These are phyloP conservation scores for Globisporangium sylvaticum DNA, from an alignment of 352 stramenopile genomes.

Conservation along the genomic window DNA sequence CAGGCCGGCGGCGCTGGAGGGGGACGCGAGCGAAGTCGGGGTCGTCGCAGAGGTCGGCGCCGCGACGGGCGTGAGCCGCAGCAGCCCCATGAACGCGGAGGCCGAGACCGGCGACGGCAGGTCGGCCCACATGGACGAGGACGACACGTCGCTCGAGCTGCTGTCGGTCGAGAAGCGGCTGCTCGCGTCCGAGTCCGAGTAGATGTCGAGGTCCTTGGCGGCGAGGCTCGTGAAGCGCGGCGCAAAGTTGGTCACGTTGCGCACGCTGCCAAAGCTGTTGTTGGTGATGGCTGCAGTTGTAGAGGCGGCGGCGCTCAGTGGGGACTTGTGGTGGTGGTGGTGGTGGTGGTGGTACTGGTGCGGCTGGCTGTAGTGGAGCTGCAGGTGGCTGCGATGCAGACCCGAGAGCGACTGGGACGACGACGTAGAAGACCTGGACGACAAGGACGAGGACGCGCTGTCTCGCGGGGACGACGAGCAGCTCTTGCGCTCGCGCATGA, in stretches of 20 bases:
- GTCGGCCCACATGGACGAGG: conserved; percentile 60
- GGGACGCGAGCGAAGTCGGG: conserved; percentile 17
- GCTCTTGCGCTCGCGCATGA: conserved; percentile 44
- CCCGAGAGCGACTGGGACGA: background rate
- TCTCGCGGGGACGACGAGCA: background rate
- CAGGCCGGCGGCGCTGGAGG: background rate
- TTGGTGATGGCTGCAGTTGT: background rate
- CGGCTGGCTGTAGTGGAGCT: conserved; percentile 10
- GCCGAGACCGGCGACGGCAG: conserved; percentile 27
- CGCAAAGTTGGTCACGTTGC: conserved; percentile 16
- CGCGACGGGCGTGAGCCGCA: conserved; percentile 12
- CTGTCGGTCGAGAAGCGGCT: conserved; percentile 57
- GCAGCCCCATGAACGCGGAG: conserved; percentile 11
- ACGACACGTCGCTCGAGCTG: conserved; percentile 35
- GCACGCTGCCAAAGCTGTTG: conserved; percentile 2
- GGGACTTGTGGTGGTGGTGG: conserved; percentile 10
- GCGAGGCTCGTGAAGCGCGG: conserved; percentile 25
- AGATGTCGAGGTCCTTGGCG: conserved; percentile 44
- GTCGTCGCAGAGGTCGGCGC: conserved; percentile 11
- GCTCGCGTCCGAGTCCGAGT: conserved; percentile 67
- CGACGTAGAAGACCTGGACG: conserved; percentile 23
- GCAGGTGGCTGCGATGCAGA: conserved; percentile 14
- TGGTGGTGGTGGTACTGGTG: conserved; percentile 7
- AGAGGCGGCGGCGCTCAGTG: background rate
- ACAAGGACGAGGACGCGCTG: conserved; percentile 18